Base-by-base conservation (phyloP, 2,329 filamentous ascomycete species). In the Neonectria ditissima region DNA sequence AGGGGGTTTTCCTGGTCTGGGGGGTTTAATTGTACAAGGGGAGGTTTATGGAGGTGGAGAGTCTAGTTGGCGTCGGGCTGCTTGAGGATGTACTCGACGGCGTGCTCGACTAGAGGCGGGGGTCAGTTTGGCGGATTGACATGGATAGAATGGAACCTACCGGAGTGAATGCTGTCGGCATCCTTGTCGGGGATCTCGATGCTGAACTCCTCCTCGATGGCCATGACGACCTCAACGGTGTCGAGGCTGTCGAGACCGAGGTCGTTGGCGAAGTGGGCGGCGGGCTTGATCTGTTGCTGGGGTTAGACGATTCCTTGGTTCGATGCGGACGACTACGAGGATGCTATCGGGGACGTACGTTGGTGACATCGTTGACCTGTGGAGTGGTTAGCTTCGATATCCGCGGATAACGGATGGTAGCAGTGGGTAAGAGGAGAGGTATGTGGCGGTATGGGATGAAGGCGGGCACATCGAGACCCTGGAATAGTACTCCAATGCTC, bases 191-290 rank as follows among this genome's bases (percentile, higher is more conserved):
- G 94, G 76, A 97, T 97, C 88, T 97, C 94, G 80, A 97, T 96
- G 91, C 93, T 88, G 78, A 90, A 89, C 76, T 90, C 85, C 83
- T 99, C 96, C 88, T 99, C 96, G 83, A 99, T 98, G 72, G 96
- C 96, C 96, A 99, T 99, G 75, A 99, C 96, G 72, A 99, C 96
- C 87, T 99, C 96, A 69, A 99, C 96, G 69, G 96, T 97, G 81
- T 99, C 96, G 81, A 99, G 88, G 83, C 92, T 97, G 86, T 99
- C 96, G 76, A 99, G 86, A 71, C 94, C 96, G 69, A 99, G 92
- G 83, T 99, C 95, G 81, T 97, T 98, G 79, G 93, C 88, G 84
- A 99, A 99, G 88, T 98, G 94, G 63, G 95, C 91, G 57, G 84
- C 86, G 68, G 88, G 83, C 76, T 90, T 93, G 79, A 99, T 93